A percentile compares a stretch with the other conserved stretches of the same genome.
phyloP scores from a whole-genome alignment of 2,329 filamentous ascomycete species.

The Colletotrichum chrysophilum region DNA sequence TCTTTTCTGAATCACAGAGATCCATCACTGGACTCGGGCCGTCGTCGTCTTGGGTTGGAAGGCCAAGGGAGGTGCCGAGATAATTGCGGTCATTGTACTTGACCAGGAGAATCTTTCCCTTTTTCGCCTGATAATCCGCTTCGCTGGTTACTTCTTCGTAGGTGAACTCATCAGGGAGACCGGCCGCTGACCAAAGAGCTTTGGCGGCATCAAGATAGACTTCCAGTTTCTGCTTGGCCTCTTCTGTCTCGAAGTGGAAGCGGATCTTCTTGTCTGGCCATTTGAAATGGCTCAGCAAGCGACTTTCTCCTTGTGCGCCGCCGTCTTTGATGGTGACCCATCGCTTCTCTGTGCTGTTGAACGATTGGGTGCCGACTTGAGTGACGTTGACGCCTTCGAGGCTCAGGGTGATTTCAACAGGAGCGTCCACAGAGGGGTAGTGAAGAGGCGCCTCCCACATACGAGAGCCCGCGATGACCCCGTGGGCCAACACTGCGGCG shows the following conservation, averaged over 20 bases:
- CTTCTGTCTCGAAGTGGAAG: not conserved
- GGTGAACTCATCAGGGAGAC: not conserved
- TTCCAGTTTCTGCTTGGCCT: not conserved
- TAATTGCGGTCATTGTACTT: not conserved
- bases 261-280: not conserved
- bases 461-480: not conserved
- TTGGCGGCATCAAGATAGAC: not conserved
- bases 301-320: not conserved
- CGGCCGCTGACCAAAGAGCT: not conserved
- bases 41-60: not conserved
- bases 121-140: not conserved
- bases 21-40: not conserved
- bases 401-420: not conserved
- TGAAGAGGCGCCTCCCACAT: not conserved
- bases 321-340: not conserved
- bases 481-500: not conserved
- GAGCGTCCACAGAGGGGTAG: not conserved
- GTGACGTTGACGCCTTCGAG: not conserved
- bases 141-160: not conserved
- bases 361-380: not conserved
- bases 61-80: not conserved
- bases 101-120: not conserved
- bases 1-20: not conserved
- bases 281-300: not conserved
- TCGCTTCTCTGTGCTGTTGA: not conserved